Conservation (phyloP, 1,139 yeast genomes). For the Diutina mesorugosa region DNA sequence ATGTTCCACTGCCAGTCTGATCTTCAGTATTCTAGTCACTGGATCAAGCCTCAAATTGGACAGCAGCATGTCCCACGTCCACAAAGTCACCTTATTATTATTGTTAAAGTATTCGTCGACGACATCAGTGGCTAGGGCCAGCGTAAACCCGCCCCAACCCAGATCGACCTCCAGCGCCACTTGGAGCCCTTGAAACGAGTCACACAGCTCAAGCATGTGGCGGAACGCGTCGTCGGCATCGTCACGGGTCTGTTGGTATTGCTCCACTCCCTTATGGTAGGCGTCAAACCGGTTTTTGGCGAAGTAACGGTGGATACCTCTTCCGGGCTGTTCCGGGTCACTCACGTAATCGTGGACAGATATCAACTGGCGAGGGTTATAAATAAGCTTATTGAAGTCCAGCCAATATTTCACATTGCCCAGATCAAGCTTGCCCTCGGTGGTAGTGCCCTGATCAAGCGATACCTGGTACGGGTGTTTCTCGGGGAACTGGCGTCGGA, state of each 20-base stretch:
- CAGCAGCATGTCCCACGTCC: not conserved
- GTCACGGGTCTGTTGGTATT: not conserved
- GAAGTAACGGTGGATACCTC: not conserved
- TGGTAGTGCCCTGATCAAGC: not conserved
- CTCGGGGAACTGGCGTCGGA: not conserved
- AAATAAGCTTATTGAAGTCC: not conserved
- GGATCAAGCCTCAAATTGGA: not conserved
- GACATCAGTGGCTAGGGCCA: not conserved
- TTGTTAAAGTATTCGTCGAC: not conserved
- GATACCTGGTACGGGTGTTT: not conserved
- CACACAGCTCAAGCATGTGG: not conserved
- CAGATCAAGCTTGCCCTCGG: not conserved
- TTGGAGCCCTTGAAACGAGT: not conserved
- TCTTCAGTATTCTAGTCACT: not conserved
- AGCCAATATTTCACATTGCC: not conserved
- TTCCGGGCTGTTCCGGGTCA: not conserved
- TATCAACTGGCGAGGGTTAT: not conserved
- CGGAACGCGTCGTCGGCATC: not conserved
- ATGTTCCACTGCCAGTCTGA: not conserved
- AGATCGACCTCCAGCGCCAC: not conserved
- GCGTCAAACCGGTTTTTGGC: not conserved
- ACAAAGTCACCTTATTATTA: not conserved
- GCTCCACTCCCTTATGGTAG: not conserved
- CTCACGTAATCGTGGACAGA: not conserved
- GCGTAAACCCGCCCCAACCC: not conserved